Evolutionary conservation across 768 basidiomycete species (phyloP).

Genomic region (Tubosaeta brunneosetosa): DNA sequence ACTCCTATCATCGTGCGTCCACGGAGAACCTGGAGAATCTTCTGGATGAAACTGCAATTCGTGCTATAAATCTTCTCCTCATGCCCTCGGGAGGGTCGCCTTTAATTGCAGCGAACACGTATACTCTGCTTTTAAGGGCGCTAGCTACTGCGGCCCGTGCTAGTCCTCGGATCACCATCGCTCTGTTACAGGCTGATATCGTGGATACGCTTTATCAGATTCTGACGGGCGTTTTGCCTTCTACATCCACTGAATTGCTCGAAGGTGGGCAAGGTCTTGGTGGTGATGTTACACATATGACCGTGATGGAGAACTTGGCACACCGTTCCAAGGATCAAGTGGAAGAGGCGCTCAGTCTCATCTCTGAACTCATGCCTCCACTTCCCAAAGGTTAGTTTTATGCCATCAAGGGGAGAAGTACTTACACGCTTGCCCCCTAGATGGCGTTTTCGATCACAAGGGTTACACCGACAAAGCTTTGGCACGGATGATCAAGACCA

Average conservation of each 20-base stretch:
- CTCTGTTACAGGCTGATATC: conserved; percentile 87
- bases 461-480: conserved; percentile 85
- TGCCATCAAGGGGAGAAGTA: neutral
- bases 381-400: conserved; percentile 60
- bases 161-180: conserved; percentile 81
- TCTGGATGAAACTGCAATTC: conserved; percentile 73
- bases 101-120: conserved; percentile 80
- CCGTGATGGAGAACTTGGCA: conserved; percentile 95
- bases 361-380: conserved; percentile 91
- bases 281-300: conserved; percentile 91
- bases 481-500: conserved; percentile 69
- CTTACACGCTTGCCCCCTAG: conserved; percentile 35
- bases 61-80: conserved; percentile 80
- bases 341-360: conserved; percentile 85
- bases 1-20: conserved; percentile 83
- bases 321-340: conserved; percentile 97
- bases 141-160: conserved; percentile 84
- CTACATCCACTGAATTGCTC: conserved; percentile 48
- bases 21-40: conserved; percentile 84
- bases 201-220: conserved; percentile 93
- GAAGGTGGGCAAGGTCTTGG: conserved; percentile 71
- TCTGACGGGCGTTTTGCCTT: conserved; percentile 87
- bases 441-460: conserved; percentile 94
- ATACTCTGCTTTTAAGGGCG: conserved; percentile 81
- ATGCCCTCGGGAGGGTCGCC: conserved; percentile 84